These are phyloP conservation scores for Athelia sp. DNA, from an alignment of 1,284 basidiomycete genomes.

Conservation along the genomic window DNA sequence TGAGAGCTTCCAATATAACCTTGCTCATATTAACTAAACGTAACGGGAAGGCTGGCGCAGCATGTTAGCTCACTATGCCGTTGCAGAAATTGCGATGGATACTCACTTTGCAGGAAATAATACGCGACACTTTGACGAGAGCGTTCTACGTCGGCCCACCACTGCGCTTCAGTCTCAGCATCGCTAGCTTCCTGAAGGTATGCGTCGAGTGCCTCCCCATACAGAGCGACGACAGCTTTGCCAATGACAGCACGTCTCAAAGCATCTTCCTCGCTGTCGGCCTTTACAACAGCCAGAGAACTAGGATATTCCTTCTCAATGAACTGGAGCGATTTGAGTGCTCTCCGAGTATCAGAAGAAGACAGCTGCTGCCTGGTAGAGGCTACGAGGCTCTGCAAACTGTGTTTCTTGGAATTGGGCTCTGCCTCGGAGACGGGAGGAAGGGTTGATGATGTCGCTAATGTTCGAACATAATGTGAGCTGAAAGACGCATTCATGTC, in stretches of 20 bases:
- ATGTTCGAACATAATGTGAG: background rate
- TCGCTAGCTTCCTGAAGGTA: slow-evolving; percentile 57
- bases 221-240: slow-evolving; percentile 50
- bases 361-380: background rate
- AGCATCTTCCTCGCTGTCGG: slow-evolving; percentile 21
- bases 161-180: slow-evolving; percentile 66
- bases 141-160: slow-evolving; percentile 67
- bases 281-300: background rate
- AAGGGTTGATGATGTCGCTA: background rate
- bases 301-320: background rate
- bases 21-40: slow-evolving; percentile 40
- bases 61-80: no score
- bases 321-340: background rate
- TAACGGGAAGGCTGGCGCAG: slow-evolving; percentile 53
- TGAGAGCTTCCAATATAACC: slow-evolving; percentile 41
- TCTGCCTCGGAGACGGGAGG: background rate
- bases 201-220: slow-evolving; percentile 51
- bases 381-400: background rate
- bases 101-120: slow-evolving; percentile 67
- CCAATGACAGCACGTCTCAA: slow-evolving; percentile 29
- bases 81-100: background rate
- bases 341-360: background rate
- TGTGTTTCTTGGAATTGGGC: slow-evolving; percentile 1
- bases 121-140: slow-evolving; percentile 44
- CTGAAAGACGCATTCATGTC: background rate